Conservation (phyloP, 2,329 filamentous ascomycete species). For the Helminthosporium solani region DNA sequence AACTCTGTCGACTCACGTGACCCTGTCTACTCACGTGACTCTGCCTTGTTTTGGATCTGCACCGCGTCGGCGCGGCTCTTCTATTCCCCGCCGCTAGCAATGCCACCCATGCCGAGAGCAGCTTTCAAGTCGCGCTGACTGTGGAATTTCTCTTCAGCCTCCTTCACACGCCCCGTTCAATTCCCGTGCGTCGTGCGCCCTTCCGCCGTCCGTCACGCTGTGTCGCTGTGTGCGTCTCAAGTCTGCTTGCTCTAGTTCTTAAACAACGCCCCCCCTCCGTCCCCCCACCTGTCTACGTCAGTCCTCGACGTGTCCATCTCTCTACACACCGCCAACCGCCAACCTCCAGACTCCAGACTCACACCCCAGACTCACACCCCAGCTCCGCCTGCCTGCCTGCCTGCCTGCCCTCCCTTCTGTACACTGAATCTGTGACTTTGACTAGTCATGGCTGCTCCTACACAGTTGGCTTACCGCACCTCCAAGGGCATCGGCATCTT, state of each 20-base stretch:
- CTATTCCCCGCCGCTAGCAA: no score
- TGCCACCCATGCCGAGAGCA: neutral
- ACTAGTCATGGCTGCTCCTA: conserved; percentile 90
- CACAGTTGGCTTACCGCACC: conserved; percentile 96
- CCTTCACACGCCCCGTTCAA: conserved; percentile 16
- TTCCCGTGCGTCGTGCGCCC: conserved; percentile 19
- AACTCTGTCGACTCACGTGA: neutral
- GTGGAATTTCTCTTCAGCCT: conserved; percentile 9
- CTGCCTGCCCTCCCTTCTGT: conserved; percentile 29
- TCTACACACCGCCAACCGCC: conserved; percentile 28
- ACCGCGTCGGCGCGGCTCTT: no score
- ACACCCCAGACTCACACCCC: no score
- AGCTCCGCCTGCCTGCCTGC: conserved; percentile 38
- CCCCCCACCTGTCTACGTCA: conserved; percentile 21
- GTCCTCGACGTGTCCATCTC: conserved; percentile 31
- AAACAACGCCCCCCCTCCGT: conserved; percentile 3
- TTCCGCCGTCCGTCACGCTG: conserved; percentile 28
- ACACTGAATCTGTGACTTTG: conserved; percentile 69
- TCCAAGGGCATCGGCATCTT: conserved; percentile 94
- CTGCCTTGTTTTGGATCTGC: no score
- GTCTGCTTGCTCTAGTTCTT: conserved; percentile 25
- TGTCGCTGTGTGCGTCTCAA: conserved; percentile 35
- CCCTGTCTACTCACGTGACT: neutral
- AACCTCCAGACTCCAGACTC: conserved; percentile 15
- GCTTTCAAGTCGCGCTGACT: neutral